These are phyloP conservation scores for Beta lomatogona DNA, from an alignment of 179 eudicot genomes.

Conservation along the genomic window DNA sequence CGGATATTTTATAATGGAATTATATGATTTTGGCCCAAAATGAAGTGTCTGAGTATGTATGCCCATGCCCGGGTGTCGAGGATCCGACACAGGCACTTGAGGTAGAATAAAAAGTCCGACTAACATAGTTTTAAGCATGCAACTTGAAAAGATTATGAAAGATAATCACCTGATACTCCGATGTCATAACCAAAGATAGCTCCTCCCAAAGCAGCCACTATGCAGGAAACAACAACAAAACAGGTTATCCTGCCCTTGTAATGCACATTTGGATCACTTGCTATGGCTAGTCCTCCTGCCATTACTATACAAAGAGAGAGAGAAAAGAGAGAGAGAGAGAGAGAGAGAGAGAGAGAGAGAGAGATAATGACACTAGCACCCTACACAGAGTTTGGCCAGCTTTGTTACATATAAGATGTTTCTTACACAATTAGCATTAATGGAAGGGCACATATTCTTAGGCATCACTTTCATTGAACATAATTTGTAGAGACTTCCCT, in stretches of 20 bases:
- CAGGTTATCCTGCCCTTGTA: conserved; percentile 29
- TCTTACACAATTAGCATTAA: not conserved
- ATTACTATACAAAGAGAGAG: conserved; percentile 9
- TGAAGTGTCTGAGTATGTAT: no score
- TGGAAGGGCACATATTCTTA: not conserved
- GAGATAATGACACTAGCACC: not conserved
- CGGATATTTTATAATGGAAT: no score
- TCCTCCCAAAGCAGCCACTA: conserved; percentile 34
- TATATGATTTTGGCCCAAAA: no score
- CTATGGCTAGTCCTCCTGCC: conserved; percentile 23
- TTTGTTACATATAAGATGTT: not conserved
- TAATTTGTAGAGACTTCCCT: conserved; percentile 4
- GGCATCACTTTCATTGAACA: not conserved
- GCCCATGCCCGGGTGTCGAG: no score
- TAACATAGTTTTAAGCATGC: no score
- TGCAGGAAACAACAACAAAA: conserved; percentile 27
- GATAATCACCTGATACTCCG: conserved; percentile 34
- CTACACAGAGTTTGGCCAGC: not conserved
- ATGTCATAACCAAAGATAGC: conserved; percentile 37
- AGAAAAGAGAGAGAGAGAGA: not conserved
- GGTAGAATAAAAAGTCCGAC: no score
- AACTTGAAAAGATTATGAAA: not conserved
- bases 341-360: not conserved
- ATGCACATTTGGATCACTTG: conserved; percentile 7
- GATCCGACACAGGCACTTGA: no score